Percentiles rank a stretch among this genome's conserved stretches.
phyloP scores from a whole-genome alignment of 495 filamentous ascomycete species.

The Neurospora hispaniola region DNA sequence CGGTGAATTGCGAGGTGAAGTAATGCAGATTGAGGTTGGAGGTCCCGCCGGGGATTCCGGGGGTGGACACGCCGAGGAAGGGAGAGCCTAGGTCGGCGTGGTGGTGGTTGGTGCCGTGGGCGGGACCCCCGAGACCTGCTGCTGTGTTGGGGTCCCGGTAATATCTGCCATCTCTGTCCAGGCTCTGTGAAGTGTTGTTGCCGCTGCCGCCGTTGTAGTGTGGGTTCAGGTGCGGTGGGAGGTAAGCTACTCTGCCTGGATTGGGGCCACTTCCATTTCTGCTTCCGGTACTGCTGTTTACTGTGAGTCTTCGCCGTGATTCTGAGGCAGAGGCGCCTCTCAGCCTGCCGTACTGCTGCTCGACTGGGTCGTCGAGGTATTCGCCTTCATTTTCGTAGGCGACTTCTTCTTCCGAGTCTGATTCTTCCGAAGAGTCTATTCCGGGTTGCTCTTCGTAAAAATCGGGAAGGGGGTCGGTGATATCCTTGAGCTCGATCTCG shows the following conservation, averaged over 20 bases:
- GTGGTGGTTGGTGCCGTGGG: slow-evolving; percentile 16
- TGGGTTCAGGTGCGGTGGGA: slow-evolving; percentile 28
- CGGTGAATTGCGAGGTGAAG: slow-evolving; percentile 73
- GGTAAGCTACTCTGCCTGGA: neutral
- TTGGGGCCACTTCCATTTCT: neutral
- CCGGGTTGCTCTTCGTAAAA: slow-evolving; percentile 85
- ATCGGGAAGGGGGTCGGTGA: slow-evolving; percentile 87
- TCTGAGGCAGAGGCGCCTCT: neutral
- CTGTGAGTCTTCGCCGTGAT: slow-evolving; percentile 19
- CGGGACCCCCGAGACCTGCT: slow-evolving; percentile 10
- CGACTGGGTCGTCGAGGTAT: slow-evolving; percentile 24
- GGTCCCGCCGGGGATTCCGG: slow-evolving; percentile 73
- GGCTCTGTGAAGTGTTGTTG: neutral
- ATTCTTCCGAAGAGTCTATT: slow-evolving; percentile 17
- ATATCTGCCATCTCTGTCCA: neutral
- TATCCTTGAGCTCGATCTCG: slow-evolving; percentile 85
- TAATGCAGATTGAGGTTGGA: slow-evolving; percentile 87
- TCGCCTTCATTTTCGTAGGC: slow-evolving; percentile 24
- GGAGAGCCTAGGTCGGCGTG: slow-evolving; percentile 48
- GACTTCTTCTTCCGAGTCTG: slow-evolving; percentile 32
- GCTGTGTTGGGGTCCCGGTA: neutral
- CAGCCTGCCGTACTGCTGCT: slow-evolving; percentile 8
- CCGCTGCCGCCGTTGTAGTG: neutral
- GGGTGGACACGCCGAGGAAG: slow-evolving; percentile 57
- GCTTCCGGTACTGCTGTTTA: slow-evolving; percentile 16